Base-by-base conservation (phyloP, 192 early-diverging fungal species). In the Rhizophagus sp. region DNA sequence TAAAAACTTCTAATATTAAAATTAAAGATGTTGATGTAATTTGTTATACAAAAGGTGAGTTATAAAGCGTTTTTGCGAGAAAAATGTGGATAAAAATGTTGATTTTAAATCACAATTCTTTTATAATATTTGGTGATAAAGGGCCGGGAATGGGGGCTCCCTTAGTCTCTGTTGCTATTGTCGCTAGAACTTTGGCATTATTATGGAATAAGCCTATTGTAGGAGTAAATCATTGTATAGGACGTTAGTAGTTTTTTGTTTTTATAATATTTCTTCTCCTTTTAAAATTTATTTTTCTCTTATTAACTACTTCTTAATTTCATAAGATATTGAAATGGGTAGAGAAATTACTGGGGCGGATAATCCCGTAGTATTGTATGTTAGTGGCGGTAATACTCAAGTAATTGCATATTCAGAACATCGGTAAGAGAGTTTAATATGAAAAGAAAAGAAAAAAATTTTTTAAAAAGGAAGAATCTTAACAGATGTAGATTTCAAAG, bases 111-210 rank as follows among this genome's bases (percentile, higher is more conserved):
- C 44, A 47, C 11, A 47, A 12, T 57, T 57, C 17, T 57, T 57
- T 5, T 22, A 27, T 36, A 57, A 11, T 80, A 63, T 79, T n/a
- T 52, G n/a, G 9, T 15, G 36, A 52, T 41, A 47, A 65, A 91
- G 97, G 98, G 0, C 98, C 98, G 13, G 98, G 98, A 1, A 99
- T 99, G 97, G 97, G 95, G 4, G 96, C 95, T n/a, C 98, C 98
- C 2, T 84, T 99, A 77, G 88, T 89, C 25, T 94, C 94, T 3
- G 95, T 97, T 3, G 97, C 97, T 13, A 84, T 97, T 62, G 96
- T 96, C 10, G 97, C 98, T 0, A 90, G 98, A 68, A 99, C 97
- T 10, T 83, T 99, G 39, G 88, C 96, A 11, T 90, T 97, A 69
- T 88, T 98, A 76, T 98, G 96, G 96, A 87, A 91, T 19, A 94